Percentiles rank a stretch among this genome's conserved stretches.
Conservation (phyloP, 352 stramenopile genomes). For the Phytopythium aichiense region DNA sequence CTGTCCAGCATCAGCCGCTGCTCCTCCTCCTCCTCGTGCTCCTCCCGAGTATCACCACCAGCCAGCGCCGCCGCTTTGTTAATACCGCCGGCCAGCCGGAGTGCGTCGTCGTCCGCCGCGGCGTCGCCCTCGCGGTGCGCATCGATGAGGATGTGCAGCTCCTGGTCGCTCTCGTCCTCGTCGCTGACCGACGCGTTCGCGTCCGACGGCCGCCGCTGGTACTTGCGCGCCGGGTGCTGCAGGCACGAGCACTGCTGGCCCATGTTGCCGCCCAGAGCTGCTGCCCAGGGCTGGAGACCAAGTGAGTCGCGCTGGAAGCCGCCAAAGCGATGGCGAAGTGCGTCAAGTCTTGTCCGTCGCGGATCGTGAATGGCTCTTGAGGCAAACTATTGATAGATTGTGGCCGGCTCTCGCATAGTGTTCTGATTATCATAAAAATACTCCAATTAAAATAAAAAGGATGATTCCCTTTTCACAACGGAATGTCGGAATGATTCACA, state of each 20-base stretch:
- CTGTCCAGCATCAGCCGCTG: conserved; percentile 19
- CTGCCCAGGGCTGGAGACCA: no score
- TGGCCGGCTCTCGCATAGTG: no score
- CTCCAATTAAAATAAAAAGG: no score
- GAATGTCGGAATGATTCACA: no score
- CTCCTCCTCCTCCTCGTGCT: conserved; percentile 16
- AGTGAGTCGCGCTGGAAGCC: no score
- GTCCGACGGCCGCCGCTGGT: conserved; percentile 50
- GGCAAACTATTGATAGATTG: no score
- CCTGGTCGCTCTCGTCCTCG: conserved; percentile 21
- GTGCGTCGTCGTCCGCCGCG: background rate
- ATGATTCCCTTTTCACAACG: no score
- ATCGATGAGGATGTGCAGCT: conserved; percentile 41
- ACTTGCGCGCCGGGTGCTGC: conserved; percentile 49
- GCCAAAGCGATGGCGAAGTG: no score
- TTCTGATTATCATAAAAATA: no score
- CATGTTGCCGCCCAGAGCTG: conserved; percentile 23
- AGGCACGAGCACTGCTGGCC: conserved; percentile 75
- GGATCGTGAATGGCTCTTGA: no score
- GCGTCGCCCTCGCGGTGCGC: conserved; percentile 1
- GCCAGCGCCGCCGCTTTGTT: conserved; percentile 26
- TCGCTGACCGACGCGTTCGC: conserved; percentile 24
- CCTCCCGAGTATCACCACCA: conserved; percentile 8
- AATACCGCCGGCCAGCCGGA: conserved; percentile 2
- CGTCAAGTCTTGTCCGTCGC: no score